These are phyloP conservation scores for Thuja plicata DNA, from an alignment of 83 land plant genomes.

Conservation along the genomic window DNA sequence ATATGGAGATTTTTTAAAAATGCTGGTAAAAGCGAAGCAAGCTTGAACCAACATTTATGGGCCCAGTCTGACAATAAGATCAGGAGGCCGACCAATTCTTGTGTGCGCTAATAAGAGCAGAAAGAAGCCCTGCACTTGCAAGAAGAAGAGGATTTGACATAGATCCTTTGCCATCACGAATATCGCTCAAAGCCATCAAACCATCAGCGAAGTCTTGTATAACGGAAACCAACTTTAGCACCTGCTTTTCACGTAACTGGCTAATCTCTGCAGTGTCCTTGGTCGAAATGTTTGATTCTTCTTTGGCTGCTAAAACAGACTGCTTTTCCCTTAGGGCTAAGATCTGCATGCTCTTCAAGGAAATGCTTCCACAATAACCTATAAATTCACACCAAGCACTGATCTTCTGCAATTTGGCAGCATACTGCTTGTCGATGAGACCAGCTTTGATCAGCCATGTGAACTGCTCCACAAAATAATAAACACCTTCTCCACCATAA, in stretches of 20 bases:
- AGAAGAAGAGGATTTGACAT: constrained; percentile 62
- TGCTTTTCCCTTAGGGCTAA: constrained; percentile 38
- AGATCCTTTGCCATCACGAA: constrained; percentile 67
- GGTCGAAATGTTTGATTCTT: constrained; percentile 18
- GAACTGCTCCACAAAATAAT: constrained; percentile 92
- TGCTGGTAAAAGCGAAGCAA: neutral
- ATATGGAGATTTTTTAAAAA: neutral
- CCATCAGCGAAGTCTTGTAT: constrained; percentile 93
- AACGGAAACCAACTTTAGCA: constrained; percentile 71
- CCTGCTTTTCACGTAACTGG: constrained; percentile 48
- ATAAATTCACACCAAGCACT: constrained; percentile 91
- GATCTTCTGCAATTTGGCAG: constrained; percentile 50
- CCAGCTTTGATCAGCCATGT: constrained; percentile 92
- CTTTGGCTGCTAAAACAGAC: constrained; percentile 32
- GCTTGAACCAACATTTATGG: neutral
- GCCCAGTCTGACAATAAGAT: neutral
- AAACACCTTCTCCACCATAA: constrained; percentile 87
- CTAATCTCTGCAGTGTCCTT: constrained; percentile 23
- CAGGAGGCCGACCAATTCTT: constrained; percentile 89
- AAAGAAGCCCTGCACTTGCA: constrained; percentile 81
- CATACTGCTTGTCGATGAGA: constrained; percentile 48
- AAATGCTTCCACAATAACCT: constrained; percentile 86
- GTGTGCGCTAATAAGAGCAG: constrained; percentile 93
- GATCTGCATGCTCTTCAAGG: constrained; percentile 58
- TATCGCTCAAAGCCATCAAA: constrained; percentile 81